Base-by-base conservation (phyloP, 257 asterid genomes). In the Primulina eburnea region DNA sequence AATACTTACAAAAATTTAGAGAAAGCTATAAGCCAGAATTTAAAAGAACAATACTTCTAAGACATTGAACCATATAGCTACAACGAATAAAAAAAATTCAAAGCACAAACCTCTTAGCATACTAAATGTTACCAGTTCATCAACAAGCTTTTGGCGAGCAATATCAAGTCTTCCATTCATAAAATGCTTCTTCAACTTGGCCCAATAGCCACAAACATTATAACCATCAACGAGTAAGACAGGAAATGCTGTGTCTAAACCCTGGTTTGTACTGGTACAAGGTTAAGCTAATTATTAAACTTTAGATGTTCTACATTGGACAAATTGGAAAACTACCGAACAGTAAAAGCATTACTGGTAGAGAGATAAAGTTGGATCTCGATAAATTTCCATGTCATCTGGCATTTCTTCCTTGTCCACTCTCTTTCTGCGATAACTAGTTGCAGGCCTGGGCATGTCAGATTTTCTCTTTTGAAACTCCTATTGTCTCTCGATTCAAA, bases 181-280 rank as follows among this genome's bases (percentile, higher is more conserved):
- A 78, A 93, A 90, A 76, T 93, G 91, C 83, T 90, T 93, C 86
- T 90, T 93, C 82, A 93, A 84, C 87, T 93, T 93, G 0, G 89
- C 80, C 99, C 99, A 93, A 79, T 87, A 93, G 63, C 97, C 99
- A 67, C 99, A 93, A 62, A 93, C 88, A 77, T 93, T 93, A 77
- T 90, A 93, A 70, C 99, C 99, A 83, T 93, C 99, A 81, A 93
- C 96, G 67, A 93, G 99, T 78, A 90, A 84, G 75, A 93, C 99
- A 8, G 99, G 97, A 57, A 74, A 76, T 8, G 83, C 97, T 72
- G 83, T 78, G 77, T 87, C 95, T 52, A 88, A 43, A 50, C 95
- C 95, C 86, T 87, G 96, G 80, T 84, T 84, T 64, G 96, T 87
- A 75, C 99, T 93, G 84, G 80, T 71, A 61, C 66, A 75, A 3